phyloP scores from a whole-genome alignment of 2,329 filamentous ascomycete species.

The Aschersonia sp. region DNA sequence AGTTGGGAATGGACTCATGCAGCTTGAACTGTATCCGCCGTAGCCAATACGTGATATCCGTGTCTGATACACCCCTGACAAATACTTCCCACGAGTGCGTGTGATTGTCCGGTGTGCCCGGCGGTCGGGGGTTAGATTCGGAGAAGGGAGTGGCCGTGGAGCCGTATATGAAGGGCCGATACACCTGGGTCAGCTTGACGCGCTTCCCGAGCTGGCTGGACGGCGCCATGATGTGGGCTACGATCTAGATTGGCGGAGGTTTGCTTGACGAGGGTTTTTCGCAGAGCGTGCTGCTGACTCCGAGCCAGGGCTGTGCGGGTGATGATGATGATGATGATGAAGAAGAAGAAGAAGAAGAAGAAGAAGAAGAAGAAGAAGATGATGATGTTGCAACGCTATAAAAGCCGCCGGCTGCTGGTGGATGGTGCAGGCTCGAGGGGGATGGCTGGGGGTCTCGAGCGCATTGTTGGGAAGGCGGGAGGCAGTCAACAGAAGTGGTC shows the following conservation, averaged over 20 bases:
- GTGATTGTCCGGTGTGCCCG: constrained; percentile 71
- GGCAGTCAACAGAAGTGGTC: too few species aligned
- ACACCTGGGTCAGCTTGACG: constrained; percentile 50
- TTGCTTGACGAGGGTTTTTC: not conserved
- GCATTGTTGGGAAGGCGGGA: too few species aligned
- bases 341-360: too few species aligned
- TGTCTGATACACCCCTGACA: constrained; percentile 77
- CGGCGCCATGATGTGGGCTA: constrained; percentile 34
- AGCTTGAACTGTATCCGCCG: constrained; percentile 97
- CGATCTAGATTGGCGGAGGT: not conserved
- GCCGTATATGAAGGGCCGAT: constrained; percentile 57
- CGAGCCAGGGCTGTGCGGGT: too few species aligned
- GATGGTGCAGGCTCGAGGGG: too few species aligned
- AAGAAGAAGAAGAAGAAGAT: too few species aligned
- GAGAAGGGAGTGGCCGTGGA: constrained; percentile 69
- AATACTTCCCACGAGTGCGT: constrained; percentile 96
- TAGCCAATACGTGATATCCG: constrained; percentile 88
- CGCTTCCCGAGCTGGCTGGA: constrained; percentile 44
- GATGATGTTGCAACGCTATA: too few species aligned
- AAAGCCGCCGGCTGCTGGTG: too few species aligned
- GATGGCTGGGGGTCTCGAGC: too few species aligned
- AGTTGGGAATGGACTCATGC: constrained; percentile 91
- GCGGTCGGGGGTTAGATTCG: constrained; percentile 64
- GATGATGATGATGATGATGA: too few species aligned
- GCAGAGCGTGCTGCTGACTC: too few species aligned